These are phyloP conservation scores for Histomonas meleagridis DNA, from an alignment of 208 protist species.

Conservation along the genomic window DNA sequence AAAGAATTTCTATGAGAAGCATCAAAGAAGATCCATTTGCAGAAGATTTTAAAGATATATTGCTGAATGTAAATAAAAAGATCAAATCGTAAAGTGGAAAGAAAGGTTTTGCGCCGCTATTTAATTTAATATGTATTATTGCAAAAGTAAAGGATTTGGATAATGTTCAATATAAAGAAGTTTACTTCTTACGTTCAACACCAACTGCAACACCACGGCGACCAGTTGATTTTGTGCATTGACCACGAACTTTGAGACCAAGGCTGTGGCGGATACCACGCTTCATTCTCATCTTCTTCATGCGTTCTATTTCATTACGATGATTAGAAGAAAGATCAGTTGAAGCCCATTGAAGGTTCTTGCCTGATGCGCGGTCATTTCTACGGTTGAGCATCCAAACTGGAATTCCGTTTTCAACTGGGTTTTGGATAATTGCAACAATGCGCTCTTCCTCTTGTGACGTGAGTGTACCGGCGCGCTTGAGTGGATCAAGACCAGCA, in stretches of 20 bases:
- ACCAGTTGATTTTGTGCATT: slow-evolving; percentile 33
- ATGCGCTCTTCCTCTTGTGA: background rate
- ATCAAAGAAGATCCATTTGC: too few species aligned
- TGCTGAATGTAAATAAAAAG: too few species aligned
- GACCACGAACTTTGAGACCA: slow-evolving; percentile 32
- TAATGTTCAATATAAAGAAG: too few species aligned
- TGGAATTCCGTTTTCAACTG: slow-evolving; percentile 28
- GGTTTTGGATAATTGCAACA: slow-evolving; percentile 34
- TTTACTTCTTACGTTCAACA: slow-evolving; percentile 36
- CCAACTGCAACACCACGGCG: background rate
- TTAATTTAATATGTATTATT: too few species aligned
- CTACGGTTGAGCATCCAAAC: slow-evolving; percentile 29
- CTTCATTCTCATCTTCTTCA: slow-evolving; percentile 36
- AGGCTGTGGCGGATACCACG: slow-evolving; percentile 36
- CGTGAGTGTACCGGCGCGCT: slow-evolving; percentile 36
- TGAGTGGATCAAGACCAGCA: background rate
- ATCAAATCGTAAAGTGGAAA: too few species aligned
- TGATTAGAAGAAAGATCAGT: slow-evolving; percentile 14
- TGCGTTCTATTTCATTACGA: background rate
- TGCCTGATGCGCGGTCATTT: background rate
- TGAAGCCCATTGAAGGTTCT: background rate
- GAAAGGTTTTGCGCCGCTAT: too few species aligned
- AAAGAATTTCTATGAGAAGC: too few species aligned
- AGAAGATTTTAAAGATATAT: too few species aligned
- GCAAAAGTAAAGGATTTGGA: too few species aligned